These are phyloP conservation scores for Nemophila menziesii DNA, from an alignment of 257 asterid genomes.

Conservation along the genomic window DNA sequence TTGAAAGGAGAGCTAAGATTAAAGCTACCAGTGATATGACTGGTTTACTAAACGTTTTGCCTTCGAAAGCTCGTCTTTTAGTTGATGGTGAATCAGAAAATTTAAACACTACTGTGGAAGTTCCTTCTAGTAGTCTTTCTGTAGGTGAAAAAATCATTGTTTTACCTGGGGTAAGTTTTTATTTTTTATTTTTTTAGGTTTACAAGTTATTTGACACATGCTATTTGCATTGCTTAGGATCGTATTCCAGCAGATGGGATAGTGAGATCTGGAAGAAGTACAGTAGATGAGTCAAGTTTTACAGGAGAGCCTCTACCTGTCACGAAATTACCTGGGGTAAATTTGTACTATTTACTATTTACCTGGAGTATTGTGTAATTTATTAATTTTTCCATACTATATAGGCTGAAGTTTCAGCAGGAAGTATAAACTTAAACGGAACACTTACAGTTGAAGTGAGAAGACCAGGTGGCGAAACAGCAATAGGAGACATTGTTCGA, in stretches of 20 bases:
- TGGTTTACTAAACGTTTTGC: constrained; percentile 76
- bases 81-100: constrained; percentile 43
- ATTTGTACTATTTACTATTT: no score
- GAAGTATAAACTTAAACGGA: constrained; percentile 91
- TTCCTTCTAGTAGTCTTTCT: constrained; percentile 69
- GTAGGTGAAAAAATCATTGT: constrained; percentile 90
- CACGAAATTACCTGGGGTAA: constrained; percentile 97
- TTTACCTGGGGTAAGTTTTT: constrained; percentile 85
- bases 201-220: constrained; percentile 1
- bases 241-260: constrained; percentile 99
- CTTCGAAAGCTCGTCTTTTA: constrained; percentile 94
- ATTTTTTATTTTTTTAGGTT: constrained; percentile 2
- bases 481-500: constrained; percentile 92
- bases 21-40: constrained; percentile 97
- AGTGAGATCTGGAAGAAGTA: constrained; percentile 84
- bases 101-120: constrained; percentile 61
- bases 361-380: constrained; percentile 6
- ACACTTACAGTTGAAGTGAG: constrained; percentile 82
- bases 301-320: constrained; percentile 97
- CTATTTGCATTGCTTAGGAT: constrained; percentile 44
- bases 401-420: constrained; percentile 97
- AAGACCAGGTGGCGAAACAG: constrained; percentile 96
- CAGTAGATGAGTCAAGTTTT: constrained; percentile 94
- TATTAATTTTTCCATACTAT: constrained; percentile 19
- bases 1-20: constrained; percentile 95